Conservation (phyloP, 768 basidiomycete species). For the Leccinum barrowsii region DNA sequence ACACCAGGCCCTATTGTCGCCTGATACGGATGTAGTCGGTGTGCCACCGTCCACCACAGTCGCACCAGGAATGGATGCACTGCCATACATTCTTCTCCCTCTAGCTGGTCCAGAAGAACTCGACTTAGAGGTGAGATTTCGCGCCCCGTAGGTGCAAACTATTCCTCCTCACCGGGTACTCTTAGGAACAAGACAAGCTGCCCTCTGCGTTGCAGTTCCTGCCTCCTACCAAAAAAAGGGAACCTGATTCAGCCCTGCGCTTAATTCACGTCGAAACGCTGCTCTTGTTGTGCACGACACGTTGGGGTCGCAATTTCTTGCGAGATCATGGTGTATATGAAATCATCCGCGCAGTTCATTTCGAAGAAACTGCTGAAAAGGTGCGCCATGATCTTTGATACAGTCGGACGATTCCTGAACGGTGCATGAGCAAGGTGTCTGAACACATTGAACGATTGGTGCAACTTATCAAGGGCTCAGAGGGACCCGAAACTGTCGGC, state of each 20-base stretch:
- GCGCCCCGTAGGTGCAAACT: background rate
- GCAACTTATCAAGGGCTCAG: constrained; percentile 76
- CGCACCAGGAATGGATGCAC: constrained; percentile 77
- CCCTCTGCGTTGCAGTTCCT: constrained; percentile 85
- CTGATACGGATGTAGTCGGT: constrained; percentile 53
- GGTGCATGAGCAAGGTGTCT: constrained; percentile 51
- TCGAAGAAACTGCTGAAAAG: constrained; percentile 74
- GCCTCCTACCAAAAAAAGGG: constrained; percentile 78
- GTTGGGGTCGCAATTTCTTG: constrained; percentile 81
- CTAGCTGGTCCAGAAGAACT: constrained; percentile 95
- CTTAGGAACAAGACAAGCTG: constrained; percentile 83
- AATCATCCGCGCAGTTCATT: constrained; percentile 75
- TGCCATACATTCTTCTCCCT: constrained; percentile 84
- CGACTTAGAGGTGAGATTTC: constrained; percentile 69
- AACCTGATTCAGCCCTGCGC: constrained; percentile 71
- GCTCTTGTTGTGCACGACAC: constrained; percentile 82
- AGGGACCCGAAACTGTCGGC: constrained; percentile 48
- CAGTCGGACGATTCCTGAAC: background rate
- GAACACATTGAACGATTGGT: constrained; percentile 90
- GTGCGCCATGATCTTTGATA: constrained; percentile 36
- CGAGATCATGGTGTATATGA: constrained; percentile 83
- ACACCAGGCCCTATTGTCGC: constrained; percentile 68
- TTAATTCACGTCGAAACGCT: constrained; percentile 87
- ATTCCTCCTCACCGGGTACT: background rate
- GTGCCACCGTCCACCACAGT: constrained; percentile 54